phyloP scores from a whole-genome alignment of 805 yeast genomes.

The Millerozyma acaciae region DNA sequence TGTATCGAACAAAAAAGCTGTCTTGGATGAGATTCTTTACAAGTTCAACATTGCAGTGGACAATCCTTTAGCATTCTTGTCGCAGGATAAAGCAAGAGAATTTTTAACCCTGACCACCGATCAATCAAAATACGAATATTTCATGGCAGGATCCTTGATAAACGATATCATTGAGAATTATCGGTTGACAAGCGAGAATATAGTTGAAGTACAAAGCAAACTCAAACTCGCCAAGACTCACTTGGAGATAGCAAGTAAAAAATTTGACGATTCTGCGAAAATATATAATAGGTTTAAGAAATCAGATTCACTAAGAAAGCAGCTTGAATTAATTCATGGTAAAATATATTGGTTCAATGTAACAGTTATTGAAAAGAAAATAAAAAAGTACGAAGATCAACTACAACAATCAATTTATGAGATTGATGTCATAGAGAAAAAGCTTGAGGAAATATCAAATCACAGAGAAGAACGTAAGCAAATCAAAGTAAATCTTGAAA shows the following conservation, averaged over 20 bases:
- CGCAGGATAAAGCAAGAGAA: slow-evolving; percentile 91
- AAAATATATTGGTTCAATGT: slow-evolving; percentile 43
- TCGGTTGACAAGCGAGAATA: slow-evolving; percentile 24
- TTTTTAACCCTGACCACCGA: slow-evolving; percentile 78
- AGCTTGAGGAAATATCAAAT: slow-evolving; percentile 4
- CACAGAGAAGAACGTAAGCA: background rate
- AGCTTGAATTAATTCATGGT: slow-evolving; percentile 33
- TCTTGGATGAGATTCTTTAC: slow-evolving; percentile 64
- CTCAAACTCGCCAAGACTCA: slow-evolving; percentile 22
- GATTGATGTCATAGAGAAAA: slow-evolving; percentile 12
- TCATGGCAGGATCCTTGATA: slow-evolving; percentile 76
- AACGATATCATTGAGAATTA: slow-evolving; percentile 61
- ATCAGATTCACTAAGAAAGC: slow-evolving; percentile 30
- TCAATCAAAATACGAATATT: slow-evolving; percentile 65
- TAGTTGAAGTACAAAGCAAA: slow-evolving; percentile 25
- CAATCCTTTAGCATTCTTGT: slow-evolving; percentile 87
- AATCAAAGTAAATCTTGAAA: slow-evolving; percentile 7
- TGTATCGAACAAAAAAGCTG: slow-evolving; percentile 58
- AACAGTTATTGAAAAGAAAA: slow-evolving; percentile 22
- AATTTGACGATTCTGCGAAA: slow-evolving; percentile 25
- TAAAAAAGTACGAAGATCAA: slow-evolving; percentile 12
- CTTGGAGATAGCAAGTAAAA: slow-evolving; percentile 21
- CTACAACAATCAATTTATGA: slow-evolving; percentile 17
- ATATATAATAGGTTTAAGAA: slow-evolving; percentile 32
- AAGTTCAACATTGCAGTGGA: slow-evolving; percentile 75